These are phyloP conservation scores for Priceomyces fermenticarens DNA, from an alignment of 805 yeast genomes.

Conservation along the genomic window DNA sequence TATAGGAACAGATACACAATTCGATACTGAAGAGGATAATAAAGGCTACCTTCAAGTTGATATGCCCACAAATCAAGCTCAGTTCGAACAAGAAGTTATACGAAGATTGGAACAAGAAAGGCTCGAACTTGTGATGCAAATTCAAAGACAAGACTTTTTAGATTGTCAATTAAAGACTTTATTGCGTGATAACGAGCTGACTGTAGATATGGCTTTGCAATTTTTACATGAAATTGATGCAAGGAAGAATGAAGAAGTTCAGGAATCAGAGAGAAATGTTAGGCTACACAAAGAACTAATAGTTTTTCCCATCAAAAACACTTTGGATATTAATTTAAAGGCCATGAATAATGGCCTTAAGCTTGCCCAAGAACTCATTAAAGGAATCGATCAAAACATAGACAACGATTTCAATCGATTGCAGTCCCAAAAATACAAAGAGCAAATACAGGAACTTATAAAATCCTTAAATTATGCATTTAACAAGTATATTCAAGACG, in stretches of 20 bases:
- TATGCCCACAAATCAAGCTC: slow-evolving; percentile 54
- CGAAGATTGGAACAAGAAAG: slow-evolving; percentile 26
- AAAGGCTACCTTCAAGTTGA: not conserved
- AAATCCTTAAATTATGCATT: slow-evolving; percentile 13
- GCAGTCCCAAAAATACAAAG: slow-evolving; percentile 14
- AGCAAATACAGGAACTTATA: slow-evolving; percentile 13
- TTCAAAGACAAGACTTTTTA: slow-evolving; percentile 37
- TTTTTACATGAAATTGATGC: slow-evolving; percentile 22
- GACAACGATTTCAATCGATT: slow-evolving; percentile 6
- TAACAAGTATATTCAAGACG: not conserved
- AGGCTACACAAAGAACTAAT: slow-evolving; percentile 10
- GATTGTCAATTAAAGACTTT: slow-evolving; percentile 29
- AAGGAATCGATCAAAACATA: slow-evolving; percentile 2
- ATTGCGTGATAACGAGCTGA: slow-evolving; percentile 30
- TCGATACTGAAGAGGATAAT: not conserved
- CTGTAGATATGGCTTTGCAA: slow-evolving; percentile 30
- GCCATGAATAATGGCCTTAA: slow-evolving; percentile 10
- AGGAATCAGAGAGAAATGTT: slow-evolving; percentile 8
- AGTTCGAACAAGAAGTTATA: slow-evolving; percentile 13
- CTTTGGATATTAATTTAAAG: slow-evolving; percentile 11
- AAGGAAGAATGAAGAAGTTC: slow-evolving; percentile 14
- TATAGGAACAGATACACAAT: not conserved
- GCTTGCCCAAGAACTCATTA: slow-evolving; percentile 6
- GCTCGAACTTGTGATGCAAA: slow-evolving; percentile 29
- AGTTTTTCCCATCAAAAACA: slow-evolving; percentile 11